Base-by-base conservation (phyloP, 805 yeast genomes). In the Lachancea lanzarotensis region DNA sequence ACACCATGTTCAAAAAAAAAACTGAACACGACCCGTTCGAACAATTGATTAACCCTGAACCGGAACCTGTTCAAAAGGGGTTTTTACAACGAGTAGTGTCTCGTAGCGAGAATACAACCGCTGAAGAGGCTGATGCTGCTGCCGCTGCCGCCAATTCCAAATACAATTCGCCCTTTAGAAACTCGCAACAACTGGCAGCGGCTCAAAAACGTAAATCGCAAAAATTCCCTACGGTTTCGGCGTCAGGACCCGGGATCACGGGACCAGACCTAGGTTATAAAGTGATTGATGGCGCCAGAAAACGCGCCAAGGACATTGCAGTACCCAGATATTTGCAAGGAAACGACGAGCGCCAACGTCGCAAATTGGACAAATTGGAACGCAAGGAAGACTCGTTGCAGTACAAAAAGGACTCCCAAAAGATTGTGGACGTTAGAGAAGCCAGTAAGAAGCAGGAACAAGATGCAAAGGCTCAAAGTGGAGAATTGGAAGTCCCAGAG, bases 211-310 rank as follows among this genome's bases (percentile, higher is more conserved):
- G 53, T 35, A 48, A 48, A 17, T 15, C 40, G 35, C 46, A 51
- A 40, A 43, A 54, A 40, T 55, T 45, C 41, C 69, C 69, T 3
- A 62, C 66, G 7, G 52, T 53, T 0, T 52, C 60, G 38, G 65
- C 66, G 3, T 53, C 57, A 4, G 52, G 60, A 1, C 52, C 48
- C 13, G 54, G 47, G 36, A 50, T 48, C 19, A 46, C 50, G 30
- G 45, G 47, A 11, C 51, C 51, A n/a, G 55, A 60, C 34, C 27
- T 57, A 35, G 66, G 66, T 19, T 61, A 54, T 43, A 55, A 52
- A 12, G 53, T 46, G 15, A 38, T 61, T 1, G 45, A 43, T 16
- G 52, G 50, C 17, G 34, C 46, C 1, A 41, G 53, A 12, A 53
- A 50, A 29, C 46, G 59, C 16, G 62, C 63, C 3, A 62, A 56